Percentiles rank a stretch among this genome's conserved stretches.
These are phyloP conservation scores for Blastomyces parvus DNA, from an alignment of 2,329 filamentous ascomycete species.

Conservation along the genomic window DNA sequence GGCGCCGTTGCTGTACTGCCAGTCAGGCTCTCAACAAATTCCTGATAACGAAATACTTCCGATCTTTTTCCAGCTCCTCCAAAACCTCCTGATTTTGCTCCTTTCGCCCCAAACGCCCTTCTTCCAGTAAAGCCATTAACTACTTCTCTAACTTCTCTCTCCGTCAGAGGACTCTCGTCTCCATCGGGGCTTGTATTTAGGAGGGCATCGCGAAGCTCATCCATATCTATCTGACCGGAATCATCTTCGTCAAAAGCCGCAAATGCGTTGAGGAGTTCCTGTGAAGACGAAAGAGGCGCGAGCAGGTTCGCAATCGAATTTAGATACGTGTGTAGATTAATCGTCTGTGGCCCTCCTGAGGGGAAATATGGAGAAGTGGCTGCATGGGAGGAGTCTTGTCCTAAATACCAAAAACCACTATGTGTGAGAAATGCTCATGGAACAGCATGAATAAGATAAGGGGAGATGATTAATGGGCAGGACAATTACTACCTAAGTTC, in stretches of 20 bases:
- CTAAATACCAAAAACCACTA: conserved; percentile 32
- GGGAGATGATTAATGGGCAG: conserved; percentile 8
- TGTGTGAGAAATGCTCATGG: not conserved
- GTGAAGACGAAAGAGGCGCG: conserved; percentile 61
- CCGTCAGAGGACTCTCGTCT: conserved; percentile 53
- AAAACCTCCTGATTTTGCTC: conserved; percentile 37
- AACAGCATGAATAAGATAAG: not conserved
- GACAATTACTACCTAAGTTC: conserved; percentile 60
- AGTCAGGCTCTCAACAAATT: conserved; percentile 68
- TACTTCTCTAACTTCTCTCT: conserved; percentile 74
- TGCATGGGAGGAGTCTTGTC: conserved; percentile 61
- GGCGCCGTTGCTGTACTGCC: conserved; percentile 34
- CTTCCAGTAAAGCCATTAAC: conserved; percentile 76
- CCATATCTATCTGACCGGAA: conserved; percentile 80
- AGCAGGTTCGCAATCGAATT: conserved; percentile 69
- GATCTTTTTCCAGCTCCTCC: conserved; percentile 54
- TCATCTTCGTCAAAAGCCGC: conserved; percentile 95
- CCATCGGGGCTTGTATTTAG: conserved; percentile 71
- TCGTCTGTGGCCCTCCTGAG: conserved; percentile 54
- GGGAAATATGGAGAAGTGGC: conserved; percentile 79
- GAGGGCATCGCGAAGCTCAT: conserved; percentile 71
- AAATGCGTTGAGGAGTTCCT: conserved; percentile 80
- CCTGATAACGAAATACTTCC: conserved; percentile 87
- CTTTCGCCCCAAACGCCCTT: conserved; percentile 62
- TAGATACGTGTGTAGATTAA: conserved; percentile 77